Evolutionary conservation across 768 basidiomycete species (phyloP), one percentile per base, ranked within the genome.

Genomic region (Trametes elegans): DNA sequence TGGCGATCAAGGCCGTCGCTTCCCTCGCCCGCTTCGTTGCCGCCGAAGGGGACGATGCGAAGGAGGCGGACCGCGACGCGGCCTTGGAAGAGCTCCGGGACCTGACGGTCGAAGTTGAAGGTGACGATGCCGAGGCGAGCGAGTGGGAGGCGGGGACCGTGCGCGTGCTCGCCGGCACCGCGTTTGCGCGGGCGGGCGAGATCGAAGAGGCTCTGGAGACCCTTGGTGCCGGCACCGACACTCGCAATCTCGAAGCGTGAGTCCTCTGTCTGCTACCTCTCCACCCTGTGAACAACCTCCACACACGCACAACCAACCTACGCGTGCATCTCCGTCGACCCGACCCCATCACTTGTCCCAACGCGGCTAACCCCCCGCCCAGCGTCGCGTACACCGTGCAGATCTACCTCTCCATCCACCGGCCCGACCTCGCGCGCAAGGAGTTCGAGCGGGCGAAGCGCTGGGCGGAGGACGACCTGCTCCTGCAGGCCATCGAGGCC

Each of bases 121-220:
- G 85, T 5, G 88, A 87, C 21, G 90, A 90, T 63, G 79, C 73
- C 16, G 87, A 87, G 44, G 79, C 78, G 0, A 78, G 73, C n/a
- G 80, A 84, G 19, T 78, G 75, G 54, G 91, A 90, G 60, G 90
- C 84, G 66, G 81, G 83, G 18, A 68, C 84, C 39, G 91, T 95
- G 6, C 77, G 84, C 49, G 89, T 91, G 26, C 71, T 92, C 18
- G 90, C 91, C 27, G 93, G 86, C n/a, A 92, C 87, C 11, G 90
- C 92, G 0, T 96, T 96, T 68, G 80, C 85, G 14, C 74, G 82
- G 29, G 90, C 90, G 14, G 88, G 86, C 2, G 94, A 97, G 71
- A 72, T 89, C 10, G 94, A 97, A 70, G 94, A 98, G 71, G 94
- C 93, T 2, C 73, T 97, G 23, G 94, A 96, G 70, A 94, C 90